Evolutionary conservation across 139 green algal genomes (phyloP), one percentile per base, ranked within the genome.

Genomic region (Pseudopediastrum boryanum): DNA sequence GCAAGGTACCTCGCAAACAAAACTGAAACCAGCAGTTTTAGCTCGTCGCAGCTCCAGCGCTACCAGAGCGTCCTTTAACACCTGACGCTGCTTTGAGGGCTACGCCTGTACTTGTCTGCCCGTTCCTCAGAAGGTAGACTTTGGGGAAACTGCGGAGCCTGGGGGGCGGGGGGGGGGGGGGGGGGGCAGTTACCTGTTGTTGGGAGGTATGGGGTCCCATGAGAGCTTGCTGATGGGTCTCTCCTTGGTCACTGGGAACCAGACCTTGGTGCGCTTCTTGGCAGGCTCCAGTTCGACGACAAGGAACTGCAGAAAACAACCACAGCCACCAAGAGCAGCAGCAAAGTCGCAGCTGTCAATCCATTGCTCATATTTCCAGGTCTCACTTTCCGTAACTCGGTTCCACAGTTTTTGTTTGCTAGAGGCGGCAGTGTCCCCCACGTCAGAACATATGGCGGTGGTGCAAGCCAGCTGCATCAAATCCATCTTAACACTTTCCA

Each of bases 171-270:
- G n/a, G n/a, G n/a, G n/a, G n/a, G n/a, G n/a, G n/a, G n/a, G n/a
- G n/a, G n/a, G n/a, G n/a, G n/a, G n/a, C n/a, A n/a, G n/a, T n/a
- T 12, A 78, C 71, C 71, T 63, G 33, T 71, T 72, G 39, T 43
- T 29, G 7, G 59, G 61, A 21, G 38, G 59, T 25, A 73, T 43
- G 2, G 74, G 74, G 43, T 80, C 44, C 74, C 74, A 80, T 59
- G 36, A 41, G 4, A 80, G 61, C 48, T 80, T 61, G 23, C 7
- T 13, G 1, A 42, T 4, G 0, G 61, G 74, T 33, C 31, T 48
- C 42, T 41, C 42, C 31, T 51, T 48, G 43, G 62, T 43, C 8
- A n/a, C 43, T 4, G 74, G 74, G 61, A 80, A 80, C 74, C 74
- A 80, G 31, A 50, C n/a, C 9, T 44, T 31, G 31, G 62, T 25